Evolutionary conservation across 495 filamentous ascomycete genomes (phyloP).

Genomic region (Daldinia childiae): DNA sequence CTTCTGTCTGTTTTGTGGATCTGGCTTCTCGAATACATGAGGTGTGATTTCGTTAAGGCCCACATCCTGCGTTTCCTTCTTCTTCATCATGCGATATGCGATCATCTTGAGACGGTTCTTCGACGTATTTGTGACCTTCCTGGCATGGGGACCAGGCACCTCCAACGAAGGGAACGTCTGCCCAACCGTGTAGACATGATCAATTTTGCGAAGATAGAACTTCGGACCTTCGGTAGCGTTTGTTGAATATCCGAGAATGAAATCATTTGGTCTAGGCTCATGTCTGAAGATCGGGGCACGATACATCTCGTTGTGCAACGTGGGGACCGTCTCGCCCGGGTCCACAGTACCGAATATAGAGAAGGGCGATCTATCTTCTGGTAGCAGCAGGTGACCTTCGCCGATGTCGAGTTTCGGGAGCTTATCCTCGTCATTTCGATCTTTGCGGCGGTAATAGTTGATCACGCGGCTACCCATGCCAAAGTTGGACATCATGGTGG

Average conservation of each 20-base stretch:
- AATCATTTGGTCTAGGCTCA: conserved; percentile 78
- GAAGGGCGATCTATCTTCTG: conserved; percentile 95
- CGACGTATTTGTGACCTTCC: conserved; percentile 91
- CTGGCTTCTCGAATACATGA: conserved; percentile 88
- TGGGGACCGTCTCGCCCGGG: conserved; percentile 85
- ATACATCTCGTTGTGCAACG: conserved; percentile 94
- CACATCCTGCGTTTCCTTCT: conserved; percentile 72
- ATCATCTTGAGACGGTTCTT: conserved; percentile 98
- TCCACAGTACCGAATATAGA: conserved; percentile 93
- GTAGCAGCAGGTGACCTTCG: conserved; percentile 84
- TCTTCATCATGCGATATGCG: conserved; percentile 82
- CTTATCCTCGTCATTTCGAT: conserved; percentile 73
- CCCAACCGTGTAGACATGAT: conserved; percentile 87
- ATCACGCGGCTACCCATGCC: conserved; percentile 96
- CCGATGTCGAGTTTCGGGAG: conserved; percentile 69
- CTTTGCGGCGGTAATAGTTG: conserved; percentile 94
- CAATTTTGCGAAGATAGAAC: conserved; percentile 86
- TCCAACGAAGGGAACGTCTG: conserved; percentile 92
- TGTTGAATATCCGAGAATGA: conserved; percentile 81
- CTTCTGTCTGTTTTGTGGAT: conserved; percentile 95
- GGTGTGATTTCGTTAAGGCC: conserved; percentile 81
- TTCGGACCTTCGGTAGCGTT: conserved; percentile 76
- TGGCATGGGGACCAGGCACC: conserved; percentile 90
- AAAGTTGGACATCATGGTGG: conserved; percentile 90
- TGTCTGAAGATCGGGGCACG: conserved; percentile 94